Base-by-base conservation (phyloP, 1,284 basidiomycete species). In the Austroboletus novae-zelandiae region DNA sequence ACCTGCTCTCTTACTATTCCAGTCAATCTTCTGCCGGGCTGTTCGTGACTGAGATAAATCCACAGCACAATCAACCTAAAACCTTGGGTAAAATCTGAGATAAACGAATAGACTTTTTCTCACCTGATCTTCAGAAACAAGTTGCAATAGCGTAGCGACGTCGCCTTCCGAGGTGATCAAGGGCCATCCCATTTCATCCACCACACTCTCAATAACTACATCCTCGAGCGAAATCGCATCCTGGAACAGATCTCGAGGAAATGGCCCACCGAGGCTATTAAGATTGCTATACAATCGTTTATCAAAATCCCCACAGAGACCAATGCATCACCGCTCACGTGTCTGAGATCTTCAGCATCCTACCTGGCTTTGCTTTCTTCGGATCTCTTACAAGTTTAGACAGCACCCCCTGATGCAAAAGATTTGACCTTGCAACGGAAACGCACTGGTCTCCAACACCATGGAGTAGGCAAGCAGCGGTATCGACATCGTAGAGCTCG, bases 1-100 rank as follows among this genome's bases (percentile, higher is more conserved):
- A 84, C 89, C 86, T 57, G 88, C 85, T 74, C 86, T 90, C 74
- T 90, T 90, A 68, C 89, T 91, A 57, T 91, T 88, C 83, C 86
- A 87, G 61, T 91, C 86, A 29, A 91, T 70, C 13, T 64, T 69
- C 13, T 70, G 59, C 9, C 85, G 77, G 23, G 77, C 77, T 17
- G 70, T 67, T 56, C 75, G 79, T 6, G 82, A 73, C 50, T 77
- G 76, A n/a, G 77, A 72, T 2, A 81, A 81, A 57, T 92, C 86
- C 25, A 91, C 67, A 40, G 72, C 72, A 56, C 91, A 83, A 43
- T 84, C 79, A 27, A 88, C 74, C 86, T 90, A 32, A 15, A 36
- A 23, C 2, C 11, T 37, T 18, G 17, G 29, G 27, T 52, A 14
- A 48, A 42, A 20, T 9, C 17, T 25, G 10, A 18, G 30, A 5